A percentile compares a stretch with the other conserved stretches of the same genome.
phyloP scores from a whole-genome alignment of 352 stramenopile genomes.

The Pythium grandisporangium region DNA sequence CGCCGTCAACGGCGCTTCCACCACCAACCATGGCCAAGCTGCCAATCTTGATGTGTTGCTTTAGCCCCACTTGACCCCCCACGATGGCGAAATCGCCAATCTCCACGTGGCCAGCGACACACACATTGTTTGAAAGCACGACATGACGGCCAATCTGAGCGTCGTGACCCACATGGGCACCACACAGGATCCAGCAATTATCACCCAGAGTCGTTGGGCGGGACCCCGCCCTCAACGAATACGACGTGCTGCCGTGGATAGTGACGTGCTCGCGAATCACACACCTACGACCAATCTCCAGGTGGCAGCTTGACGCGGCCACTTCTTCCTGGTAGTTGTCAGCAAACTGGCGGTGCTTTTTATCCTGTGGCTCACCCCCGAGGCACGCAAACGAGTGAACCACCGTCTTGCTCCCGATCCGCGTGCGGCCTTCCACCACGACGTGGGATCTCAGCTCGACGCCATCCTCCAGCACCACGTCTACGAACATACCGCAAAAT shows the following conservation, averaged over 20 bases:
- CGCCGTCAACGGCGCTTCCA: conserved; percentile 71
- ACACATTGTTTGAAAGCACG: conserved; percentile 79
- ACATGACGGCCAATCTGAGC: conserved; percentile 47
- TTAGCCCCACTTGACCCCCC: conserved; percentile 66
- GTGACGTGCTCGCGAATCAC: conserved; percentile 79
- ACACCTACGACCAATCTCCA: conserved; percentile 58
- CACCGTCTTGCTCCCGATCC: conserved; percentile 37
- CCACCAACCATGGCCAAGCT: conserved; percentile 70
- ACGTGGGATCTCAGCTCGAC: conserved; percentile 67
- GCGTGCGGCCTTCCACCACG: conserved; percentile 59
- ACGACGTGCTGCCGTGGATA: conserved; percentile 72
- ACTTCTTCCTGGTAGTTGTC: too few species aligned
- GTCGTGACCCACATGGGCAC: conserved; percentile 70
- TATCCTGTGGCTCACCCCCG: conserved; percentile 70
- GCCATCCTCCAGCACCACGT: conserved; percentile 55
- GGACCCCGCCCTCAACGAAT: conserved; percentile 28
- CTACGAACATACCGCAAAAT: too few species aligned
- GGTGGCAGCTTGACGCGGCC: too few species aligned
- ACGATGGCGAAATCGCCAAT: conserved; percentile 73
- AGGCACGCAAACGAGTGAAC: conserved; percentile 71
- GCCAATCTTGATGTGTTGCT: conserved; percentile 67
- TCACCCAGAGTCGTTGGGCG: conserved; percentile 52
- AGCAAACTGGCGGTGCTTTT: conserved; percentile 72
- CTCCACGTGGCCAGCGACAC: conserved; percentile 66
- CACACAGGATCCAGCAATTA: conserved; percentile 72